These are phyloP conservation scores for Rhododendron williamsianum DNA, from an alignment of 148 eudicot genomes.

Conservation along the genomic window DNA sequence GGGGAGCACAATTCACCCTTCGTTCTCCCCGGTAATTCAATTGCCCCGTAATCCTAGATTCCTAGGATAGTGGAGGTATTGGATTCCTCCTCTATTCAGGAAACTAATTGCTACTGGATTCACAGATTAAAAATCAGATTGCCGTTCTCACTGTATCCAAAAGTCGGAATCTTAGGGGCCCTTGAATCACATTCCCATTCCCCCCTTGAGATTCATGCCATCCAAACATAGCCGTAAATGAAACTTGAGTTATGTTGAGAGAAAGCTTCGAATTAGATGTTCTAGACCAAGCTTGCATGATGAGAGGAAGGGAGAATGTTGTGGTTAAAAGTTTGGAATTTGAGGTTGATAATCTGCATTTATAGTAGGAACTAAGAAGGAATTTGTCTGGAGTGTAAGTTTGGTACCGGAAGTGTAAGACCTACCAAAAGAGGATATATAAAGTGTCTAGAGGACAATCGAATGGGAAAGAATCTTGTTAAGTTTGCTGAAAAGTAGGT, in stretches of 20 bases:
- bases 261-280: neutral
- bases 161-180: too few species aligned
- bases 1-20: too few species aligned
- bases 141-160: too few species aligned
- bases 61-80: too few species aligned
- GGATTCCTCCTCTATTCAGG: neutral
- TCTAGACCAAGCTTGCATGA: neutral
- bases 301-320: neutral
- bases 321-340: neutral
- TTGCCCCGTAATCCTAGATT: too few species aligned
- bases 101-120: too few species aligned
- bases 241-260: neutral
- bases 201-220: neutral
- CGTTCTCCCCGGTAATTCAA: too few species aligned
- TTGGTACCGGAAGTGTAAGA: neutral
- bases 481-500: neutral
- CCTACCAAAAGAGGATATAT: neutral
- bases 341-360: neutral
- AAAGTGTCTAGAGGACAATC: neutral
- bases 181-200: too few species aligned
- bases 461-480: neutral
- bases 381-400: neutral
- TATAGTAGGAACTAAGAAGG: neutral
- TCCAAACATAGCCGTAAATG: neutral
- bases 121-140: too few species aligned